A percentile compares a stretch with the other conserved stretches of the same genome.
phyloP scores from a whole-genome alignment of 768 basidiomycete species.

The Imleria badia region DNA sequence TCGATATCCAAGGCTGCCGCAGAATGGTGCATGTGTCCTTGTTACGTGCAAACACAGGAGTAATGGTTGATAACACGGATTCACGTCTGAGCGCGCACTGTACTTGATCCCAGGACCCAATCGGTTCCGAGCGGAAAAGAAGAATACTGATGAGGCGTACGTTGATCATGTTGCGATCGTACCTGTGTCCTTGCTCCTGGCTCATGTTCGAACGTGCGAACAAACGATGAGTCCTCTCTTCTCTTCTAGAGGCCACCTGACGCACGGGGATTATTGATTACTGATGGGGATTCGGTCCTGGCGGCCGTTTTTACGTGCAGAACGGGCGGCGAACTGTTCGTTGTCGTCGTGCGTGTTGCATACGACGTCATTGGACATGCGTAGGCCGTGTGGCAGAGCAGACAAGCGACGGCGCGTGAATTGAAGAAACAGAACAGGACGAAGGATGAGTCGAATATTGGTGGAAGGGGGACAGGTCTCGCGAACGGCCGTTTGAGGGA shows the following conservation, averaged over 20 bases:
- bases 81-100: neutral
- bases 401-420: slow-evolving; percentile 8
- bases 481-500: neutral
- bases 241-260: neutral
- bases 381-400: slow-evolving; percentile 14
- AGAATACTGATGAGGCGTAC: slow-evolving; percentile 4
- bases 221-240: slow-evolving; percentile 3
- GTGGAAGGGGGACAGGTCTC: neutral
- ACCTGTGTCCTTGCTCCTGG: neutral
- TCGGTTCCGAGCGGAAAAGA: slow-evolving; percentile 15
- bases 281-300: slow-evolving; percentile 10
- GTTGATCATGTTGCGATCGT: slow-evolving; percentile 10
- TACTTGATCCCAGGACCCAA: neutral
- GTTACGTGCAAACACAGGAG: slow-evolving; percentile 10
- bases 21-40: neutral
- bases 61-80: neutral
- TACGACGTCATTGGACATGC: slow-evolving; percentile 25
- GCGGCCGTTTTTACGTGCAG: slow-evolving; percentile 24
- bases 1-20: neutral
- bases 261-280: slow-evolving; percentile 8
- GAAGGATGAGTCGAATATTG: neutral
- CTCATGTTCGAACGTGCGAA: neutral
- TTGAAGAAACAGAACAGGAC: neutral
- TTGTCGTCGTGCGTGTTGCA: slow-evolving; percentile 5
- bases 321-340: slow-evolving; percentile 1